A percentile compares a stretch with the other conserved stretches of the same genome.
Conservation (phyloP, 116 monocot genomes). For the Dioscorea cayenensis region DNA sequence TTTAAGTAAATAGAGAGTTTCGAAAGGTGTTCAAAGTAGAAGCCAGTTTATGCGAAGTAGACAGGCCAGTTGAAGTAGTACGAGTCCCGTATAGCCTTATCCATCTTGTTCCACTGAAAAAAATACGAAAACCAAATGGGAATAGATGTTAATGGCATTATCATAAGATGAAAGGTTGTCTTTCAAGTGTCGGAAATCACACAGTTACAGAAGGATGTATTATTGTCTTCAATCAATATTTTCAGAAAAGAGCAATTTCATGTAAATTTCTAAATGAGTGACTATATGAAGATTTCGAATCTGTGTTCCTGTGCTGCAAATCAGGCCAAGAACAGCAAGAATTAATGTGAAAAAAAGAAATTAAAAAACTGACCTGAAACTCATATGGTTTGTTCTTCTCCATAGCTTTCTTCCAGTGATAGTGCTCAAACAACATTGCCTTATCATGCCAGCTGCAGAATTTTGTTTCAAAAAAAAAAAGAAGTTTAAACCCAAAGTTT, state of each 20-base stretch:
- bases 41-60: constrained; percentile 46
- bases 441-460: constrained; percentile 73
- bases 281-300: neutral
- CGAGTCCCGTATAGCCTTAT: constrained; percentile 44
- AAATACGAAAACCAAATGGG: constrained; percentile 2
- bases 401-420: constrained; percentile 79
- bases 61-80: constrained; percentile 80
- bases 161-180: neutral
- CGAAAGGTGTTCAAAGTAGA: neutral
- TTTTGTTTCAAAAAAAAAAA: neutral
- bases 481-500: neutral
- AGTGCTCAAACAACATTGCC: constrained; percentile 75
- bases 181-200: neutral
- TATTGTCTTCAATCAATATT: neutral
- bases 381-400: constrained; percentile 58
- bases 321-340: neutral
- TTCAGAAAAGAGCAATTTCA: neutral
- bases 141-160: neutral
- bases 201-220: neutral
- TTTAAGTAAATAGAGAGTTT: neutral
- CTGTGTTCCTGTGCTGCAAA: neutral
- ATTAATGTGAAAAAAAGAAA: neutral
- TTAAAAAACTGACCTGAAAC: constrained; percentile 40
- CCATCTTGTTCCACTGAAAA: constrained; percentile 84
- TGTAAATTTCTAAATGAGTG: neutral